Base-by-base conservation (phyloP, 1,284 basidiomycete genomes). In the Ustilago tritici region DNA sequence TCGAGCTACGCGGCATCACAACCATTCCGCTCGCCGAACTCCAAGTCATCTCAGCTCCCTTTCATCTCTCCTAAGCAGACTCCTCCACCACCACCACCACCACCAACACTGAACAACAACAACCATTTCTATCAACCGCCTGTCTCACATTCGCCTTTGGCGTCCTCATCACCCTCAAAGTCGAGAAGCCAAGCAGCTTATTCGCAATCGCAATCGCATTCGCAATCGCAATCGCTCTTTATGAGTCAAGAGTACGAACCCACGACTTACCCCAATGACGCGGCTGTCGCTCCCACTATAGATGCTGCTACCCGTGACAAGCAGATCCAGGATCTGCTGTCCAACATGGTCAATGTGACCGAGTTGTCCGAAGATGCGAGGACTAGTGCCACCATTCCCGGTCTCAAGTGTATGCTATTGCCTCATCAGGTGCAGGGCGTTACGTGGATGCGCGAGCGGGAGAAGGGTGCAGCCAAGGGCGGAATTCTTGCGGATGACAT, bases 401-500 rank as follows among this genome's bases (percentile, higher is more conserved):
- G 82, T 14, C 66, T 15, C 89, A 89, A 15, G 89, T 95, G 92
- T 46, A 88, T 83, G 52, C 88, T 98, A 32, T 88, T 96, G 78
- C 92, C 94, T 1, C 95, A 98, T 87, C 95, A 98, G 82, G 89
- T 96, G 14, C 88, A 92, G 58, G 93, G 94, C 23, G 90, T 94
- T 2, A 87, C 88, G 38, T 98, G 95, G 95, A 95, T 98, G 94
- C 89, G 89, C 36, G 90, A 92, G 38, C 89, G 95, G 19, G 95
- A 98, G 86, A 88, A 89, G 6, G 92, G 91, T 90, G 69, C 61
- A 8, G 91, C 92, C 78, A 88, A 86, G 34, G 95, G 95, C 38
- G 95, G 96, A 2, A 98, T 98, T 65, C 87, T 99, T 35, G 79
- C 93, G 41, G 93, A 95, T 80, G 93, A 97, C 85, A 98, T 98